Conservation (phyloP, 768 basidiomycete genomes). For the Rhodotorula kratochvilovae region DNA sequence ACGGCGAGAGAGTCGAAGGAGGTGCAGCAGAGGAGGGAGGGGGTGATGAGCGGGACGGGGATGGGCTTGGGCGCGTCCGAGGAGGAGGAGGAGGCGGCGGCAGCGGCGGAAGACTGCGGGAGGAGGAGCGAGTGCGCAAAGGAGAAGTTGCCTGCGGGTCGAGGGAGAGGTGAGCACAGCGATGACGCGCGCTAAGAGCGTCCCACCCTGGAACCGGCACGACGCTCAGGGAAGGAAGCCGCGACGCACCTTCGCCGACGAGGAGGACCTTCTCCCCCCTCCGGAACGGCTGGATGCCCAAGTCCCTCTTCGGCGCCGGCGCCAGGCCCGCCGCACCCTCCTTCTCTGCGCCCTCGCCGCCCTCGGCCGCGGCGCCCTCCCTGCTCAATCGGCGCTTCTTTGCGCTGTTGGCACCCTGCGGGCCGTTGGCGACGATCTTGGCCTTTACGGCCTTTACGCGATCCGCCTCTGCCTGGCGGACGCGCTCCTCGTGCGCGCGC, state of each 20-base stretch:
- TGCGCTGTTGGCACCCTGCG: background rate
- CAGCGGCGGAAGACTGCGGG: conserved; percentile 1
- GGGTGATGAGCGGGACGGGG: conserved; percentile 49
- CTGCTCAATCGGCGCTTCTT: conserved; percentile 13
- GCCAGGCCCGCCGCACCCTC: background rate
- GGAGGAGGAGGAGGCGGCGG: conserved; percentile 48
- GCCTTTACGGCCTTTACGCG: conserved; percentile 1
- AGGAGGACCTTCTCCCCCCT: conserved; percentile 52
- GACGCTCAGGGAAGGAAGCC: no score
- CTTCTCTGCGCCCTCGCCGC: background rate
- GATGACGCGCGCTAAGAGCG: no score
- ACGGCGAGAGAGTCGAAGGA: conserved; percentile 73
- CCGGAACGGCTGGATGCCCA: conserved; percentile 23
- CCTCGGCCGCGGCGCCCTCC: background rate
- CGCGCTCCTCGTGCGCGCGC: conserved; percentile 6
- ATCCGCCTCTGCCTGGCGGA: conserved; percentile 16
- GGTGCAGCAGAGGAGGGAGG: conserved; percentile 65
- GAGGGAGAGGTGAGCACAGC: no score
- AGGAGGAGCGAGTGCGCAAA: conserved; percentile 70
- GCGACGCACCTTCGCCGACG: conserved; percentile 71
- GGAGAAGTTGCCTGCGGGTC: conserved; percentile 66
- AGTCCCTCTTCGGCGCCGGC: background rate
- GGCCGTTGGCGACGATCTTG: conserved; percentile 9
- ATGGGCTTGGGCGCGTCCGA: conserved; percentile 51
- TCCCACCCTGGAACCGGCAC: no score